Evolutionary conservation across 352 stramenopile genomes (phyloP).

Genomic region (Globisporangium uncinulatum): DNA sequence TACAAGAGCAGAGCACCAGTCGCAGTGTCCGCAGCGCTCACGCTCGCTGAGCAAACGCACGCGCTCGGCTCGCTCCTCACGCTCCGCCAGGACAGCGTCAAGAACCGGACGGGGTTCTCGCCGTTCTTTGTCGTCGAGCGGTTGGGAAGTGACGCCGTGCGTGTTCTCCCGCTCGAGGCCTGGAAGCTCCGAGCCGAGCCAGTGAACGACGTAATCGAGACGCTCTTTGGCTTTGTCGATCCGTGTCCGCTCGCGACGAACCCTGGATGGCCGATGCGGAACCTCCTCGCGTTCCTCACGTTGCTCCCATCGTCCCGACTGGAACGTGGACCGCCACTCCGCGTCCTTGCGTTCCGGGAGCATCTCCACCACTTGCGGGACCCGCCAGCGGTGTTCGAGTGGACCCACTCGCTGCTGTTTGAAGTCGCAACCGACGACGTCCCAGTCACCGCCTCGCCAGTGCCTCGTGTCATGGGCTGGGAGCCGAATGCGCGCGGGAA

Average conservation of each 20-base stretch:
- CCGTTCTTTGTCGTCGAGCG: constrained; percentile 72
- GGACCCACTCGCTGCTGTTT: constrained; percentile 55
- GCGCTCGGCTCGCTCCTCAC: constrained; percentile 35
- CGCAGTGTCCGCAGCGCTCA: constrained; percentile 28
- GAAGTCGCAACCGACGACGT: constrained; percentile 34
- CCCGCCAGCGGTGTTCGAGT: constrained; percentile 37
- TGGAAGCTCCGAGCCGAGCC: constrained; percentile 18
- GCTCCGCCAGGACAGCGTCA: constrained; percentile 21
- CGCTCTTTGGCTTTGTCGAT: constrained; percentile 87
- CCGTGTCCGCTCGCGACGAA: constrained; percentile 68
- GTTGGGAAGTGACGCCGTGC: constrained; percentile 13
- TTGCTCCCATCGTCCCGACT: constrained; percentile 29
- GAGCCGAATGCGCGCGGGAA: constrained; percentile 72
- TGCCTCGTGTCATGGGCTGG: constrained; percentile 50
- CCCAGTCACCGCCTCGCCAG: constrained; percentile 23
- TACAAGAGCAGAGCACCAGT: constrained; percentile 27
- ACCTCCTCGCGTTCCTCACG: constrained; percentile 70
- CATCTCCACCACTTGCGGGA: constrained; percentile 47
- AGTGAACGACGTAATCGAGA: constrained; percentile 17
- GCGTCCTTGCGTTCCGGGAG: constrained; percentile 68
- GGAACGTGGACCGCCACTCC: constrained; percentile 23
- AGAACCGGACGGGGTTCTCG: constrained; percentile 26
- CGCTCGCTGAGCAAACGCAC: constrained; percentile 28
- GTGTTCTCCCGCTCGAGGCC: constrained; percentile 24
- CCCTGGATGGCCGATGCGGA: constrained; percentile 86